Evolutionary conservation across 345 rosid genomes (phyloP).

Genomic region (Abelmoschus esculentus): DNA sequence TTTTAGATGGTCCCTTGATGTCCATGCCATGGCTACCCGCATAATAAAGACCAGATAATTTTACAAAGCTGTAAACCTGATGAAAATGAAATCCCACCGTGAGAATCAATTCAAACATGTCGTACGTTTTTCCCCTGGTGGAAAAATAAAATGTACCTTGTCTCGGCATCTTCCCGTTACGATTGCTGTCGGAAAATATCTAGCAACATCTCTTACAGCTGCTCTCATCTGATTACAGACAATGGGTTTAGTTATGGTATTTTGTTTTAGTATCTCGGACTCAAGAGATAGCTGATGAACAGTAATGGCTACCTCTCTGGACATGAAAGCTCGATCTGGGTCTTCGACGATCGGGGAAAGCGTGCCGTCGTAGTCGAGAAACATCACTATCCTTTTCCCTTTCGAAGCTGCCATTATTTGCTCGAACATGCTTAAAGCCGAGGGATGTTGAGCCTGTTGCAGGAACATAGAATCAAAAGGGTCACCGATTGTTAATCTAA

Average conservation of each 20-base stretch:
- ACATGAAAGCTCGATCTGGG: conserved; percentile 89
- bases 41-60: conserved; percentile 67
- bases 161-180: conserved; percentile 90
- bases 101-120: background rate
- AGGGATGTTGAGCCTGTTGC: conserved; percentile 65
- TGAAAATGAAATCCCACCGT: background rate
- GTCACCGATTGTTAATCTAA: background rate
- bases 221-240: conserved; percentile 55
- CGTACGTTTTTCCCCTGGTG: background rate
- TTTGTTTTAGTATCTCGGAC: background rate
- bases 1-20: conserved; percentile 71
- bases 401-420: conserved; percentile 46
- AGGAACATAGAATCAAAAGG: background rate
- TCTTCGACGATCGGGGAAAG: conserved; percentile 91
- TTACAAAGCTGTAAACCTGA: conserved; percentile 80
- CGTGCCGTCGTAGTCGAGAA: conserved; percentile 93
- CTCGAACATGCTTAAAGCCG: conserved; percentile 71
- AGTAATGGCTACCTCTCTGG: conserved; percentile 47
- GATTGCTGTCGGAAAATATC: conserved; percentile 85
- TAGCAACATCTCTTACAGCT: conserved; percentile 59
- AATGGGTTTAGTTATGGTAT: background rate
- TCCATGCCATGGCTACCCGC: conserved; percentile 99
- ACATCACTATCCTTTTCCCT: conserved; percentile 88
- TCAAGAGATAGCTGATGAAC: background rate
- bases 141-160: conserved; percentile 48